A percentile compares a stretch with the other conserved stretches of the same genome.
These are phyloP conservation scores for Ascoidea rubescens DNA, from an alignment of 805 yeast genomes.

Conservation along the genomic window DNA sequence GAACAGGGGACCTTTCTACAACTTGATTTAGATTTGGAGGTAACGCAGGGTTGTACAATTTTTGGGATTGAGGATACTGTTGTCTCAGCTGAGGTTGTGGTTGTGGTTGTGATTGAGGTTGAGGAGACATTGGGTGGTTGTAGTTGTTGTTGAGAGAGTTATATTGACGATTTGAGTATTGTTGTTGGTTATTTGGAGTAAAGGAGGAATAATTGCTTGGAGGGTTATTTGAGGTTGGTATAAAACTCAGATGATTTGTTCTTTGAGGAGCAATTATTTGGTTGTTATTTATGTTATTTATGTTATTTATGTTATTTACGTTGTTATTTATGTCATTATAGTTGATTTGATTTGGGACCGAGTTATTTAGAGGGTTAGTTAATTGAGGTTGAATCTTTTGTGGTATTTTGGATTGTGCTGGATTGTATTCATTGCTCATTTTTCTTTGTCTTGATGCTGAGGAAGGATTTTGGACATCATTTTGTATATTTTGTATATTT, in stretches of 20 bases:
- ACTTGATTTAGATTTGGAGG: conserved; percentile 6
- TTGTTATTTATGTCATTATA: too few relatives aligned
- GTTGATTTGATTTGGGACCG: not conserved
- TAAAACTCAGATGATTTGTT: not conserved
- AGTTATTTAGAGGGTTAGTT: not conserved
- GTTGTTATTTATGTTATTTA: too few relatives aligned
- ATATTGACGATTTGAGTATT: not conserved
- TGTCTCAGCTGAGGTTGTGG: conserved; percentile 3
- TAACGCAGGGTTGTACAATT: conserved; percentile 3
- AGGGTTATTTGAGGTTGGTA: not conserved
- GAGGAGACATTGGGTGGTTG: not conserved
- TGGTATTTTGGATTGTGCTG: not conserved
- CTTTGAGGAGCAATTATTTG: not conserved
- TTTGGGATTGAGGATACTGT: conserved; percentile 9
- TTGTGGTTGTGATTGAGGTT: conserved; percentile 5
- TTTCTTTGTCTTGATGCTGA: too few relatives aligned
- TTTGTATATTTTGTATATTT: too few relatives aligned
- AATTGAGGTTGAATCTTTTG: not conserved
- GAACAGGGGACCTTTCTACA: not conserved
- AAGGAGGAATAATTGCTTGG: not conserved
- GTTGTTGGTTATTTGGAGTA: not conserved
- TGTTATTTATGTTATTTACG: too few relatives aligned
- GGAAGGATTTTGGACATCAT: too few relatives aligned
- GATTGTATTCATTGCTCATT: too few relatives aligned
- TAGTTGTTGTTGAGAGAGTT: not conserved